These are phyloP conservation scores for Brassica balearica DNA, from an alignment of 441 rosid genomes.

Conservation along the genomic window DNA sequence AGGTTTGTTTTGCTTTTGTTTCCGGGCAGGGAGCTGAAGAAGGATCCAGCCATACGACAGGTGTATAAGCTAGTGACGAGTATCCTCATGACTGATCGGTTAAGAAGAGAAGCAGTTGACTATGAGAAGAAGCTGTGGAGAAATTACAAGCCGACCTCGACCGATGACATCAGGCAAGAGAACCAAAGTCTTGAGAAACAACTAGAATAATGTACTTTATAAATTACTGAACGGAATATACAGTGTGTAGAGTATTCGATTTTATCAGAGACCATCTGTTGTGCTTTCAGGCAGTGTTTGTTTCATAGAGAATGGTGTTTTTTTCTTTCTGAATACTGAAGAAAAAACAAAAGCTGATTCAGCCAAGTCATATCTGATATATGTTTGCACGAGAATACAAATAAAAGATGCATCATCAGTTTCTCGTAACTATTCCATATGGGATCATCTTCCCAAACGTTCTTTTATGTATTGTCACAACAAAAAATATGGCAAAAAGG, in stretches of 20 bases:
- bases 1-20: too few species aligned
- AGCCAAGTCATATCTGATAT: neutral
- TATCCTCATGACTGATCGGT: slow-evolving; percentile 64
- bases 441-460: slow-evolving; percentile 21
- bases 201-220: neutral
- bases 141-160: slow-evolving; percentile 66
- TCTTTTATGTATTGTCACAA: slow-evolving; percentile 28
- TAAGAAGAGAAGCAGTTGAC: slow-evolving; percentile 69
- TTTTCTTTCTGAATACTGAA: neutral
- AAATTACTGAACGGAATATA: too few species aligned
- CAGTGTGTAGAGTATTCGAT: too few species aligned
- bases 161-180: slow-evolving; percentile 57
- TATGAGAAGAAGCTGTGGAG: slow-evolving; percentile 75
- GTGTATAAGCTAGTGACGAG: slow-evolving; percentile 76
- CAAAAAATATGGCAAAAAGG: slow-evolving; percentile 27
- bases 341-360: neutral
- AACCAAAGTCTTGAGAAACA: slow-evolving; percentile 56
- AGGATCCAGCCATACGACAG: slow-evolving; percentile 65
- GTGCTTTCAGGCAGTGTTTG: too few species aligned
- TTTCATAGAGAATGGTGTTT: too few species aligned
- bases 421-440: slow-evolving; percentile 18
- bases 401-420: slow-evolving; percentile 2
- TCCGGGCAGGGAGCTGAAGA: slow-evolving; percentile 49
- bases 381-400: slow-evolving; percentile 13
- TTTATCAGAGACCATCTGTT: too few species aligned